Evolutionary conservation across 2,329 filamentous ascomycete genomes (phyloP).

Genomic region (Fusarium incarnatum): DNA sequence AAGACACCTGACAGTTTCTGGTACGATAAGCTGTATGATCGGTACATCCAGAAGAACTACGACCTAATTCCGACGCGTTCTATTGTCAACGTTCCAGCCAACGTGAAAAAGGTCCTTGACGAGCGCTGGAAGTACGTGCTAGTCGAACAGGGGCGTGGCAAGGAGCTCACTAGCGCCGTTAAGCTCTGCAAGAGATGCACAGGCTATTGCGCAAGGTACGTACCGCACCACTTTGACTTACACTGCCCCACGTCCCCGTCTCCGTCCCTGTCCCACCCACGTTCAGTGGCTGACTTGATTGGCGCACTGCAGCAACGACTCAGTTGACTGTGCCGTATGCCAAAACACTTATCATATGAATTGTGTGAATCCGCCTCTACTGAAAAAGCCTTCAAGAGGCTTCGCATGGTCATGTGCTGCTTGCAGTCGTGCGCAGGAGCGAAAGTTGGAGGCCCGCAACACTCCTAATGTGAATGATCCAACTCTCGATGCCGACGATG

Average conservation of each 20-base stretch:
- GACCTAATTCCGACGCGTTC: constrained; percentile 92
- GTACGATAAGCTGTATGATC: constrained; percentile 97
- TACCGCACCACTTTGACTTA: constrained; percentile 42
- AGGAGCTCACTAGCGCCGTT: constrained; percentile 94
- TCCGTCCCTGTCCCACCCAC: constrained; percentile 36
- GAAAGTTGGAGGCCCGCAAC: constrained; percentile 88
- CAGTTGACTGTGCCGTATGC: constrained; percentile 96
- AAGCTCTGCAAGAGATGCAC: constrained; percentile 95
- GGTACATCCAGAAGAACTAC: constrained; percentile 98
- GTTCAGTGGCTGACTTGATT: constrained; percentile 42
- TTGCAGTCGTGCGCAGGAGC: constrained; percentile 95
- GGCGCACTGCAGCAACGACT: constrained; percentile 75
- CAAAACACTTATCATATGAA: constrained; percentile 98
- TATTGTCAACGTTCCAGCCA: constrained; percentile 95
- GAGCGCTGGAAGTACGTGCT: constrained; percentile 97
- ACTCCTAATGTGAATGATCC: constrained; percentile 81
- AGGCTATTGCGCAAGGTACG: constrained; percentile 89
- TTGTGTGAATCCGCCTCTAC: constrained; percentile 89
- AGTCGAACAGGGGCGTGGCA: constrained; percentile 91
- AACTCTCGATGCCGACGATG: constrained; percentile 72
- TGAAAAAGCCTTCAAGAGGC: constrained; percentile 96
- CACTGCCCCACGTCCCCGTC: constrained; percentile 32
- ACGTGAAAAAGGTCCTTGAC: constrained; percentile 94
- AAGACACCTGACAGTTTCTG: constrained; percentile 90
- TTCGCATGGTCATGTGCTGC: constrained; percentile 98